These are phyloP conservation scores for Penicillium sp. DNA, from an alignment of 2,329 filamentous ascomycete species.

Conservation along the genomic window DNA sequence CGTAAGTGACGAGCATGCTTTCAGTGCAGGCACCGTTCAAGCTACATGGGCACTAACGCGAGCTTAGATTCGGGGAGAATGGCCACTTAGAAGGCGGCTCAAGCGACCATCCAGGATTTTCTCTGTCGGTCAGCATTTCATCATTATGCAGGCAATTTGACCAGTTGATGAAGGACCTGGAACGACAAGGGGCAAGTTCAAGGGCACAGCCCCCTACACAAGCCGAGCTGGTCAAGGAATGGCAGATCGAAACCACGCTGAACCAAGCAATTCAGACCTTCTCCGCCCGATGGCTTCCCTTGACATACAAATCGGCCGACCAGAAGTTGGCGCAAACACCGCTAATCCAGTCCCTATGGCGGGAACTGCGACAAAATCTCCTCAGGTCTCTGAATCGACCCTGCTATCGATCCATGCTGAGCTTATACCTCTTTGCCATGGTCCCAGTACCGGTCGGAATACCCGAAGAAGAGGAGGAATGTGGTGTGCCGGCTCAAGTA, in stretches of 20 bases:
- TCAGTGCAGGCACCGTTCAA: neutral
- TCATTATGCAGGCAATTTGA: constrained; percentile 32
- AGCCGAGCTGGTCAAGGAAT: constrained; percentile 14
- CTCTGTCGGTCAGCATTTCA: constrained; percentile 22
- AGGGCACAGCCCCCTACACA: constrained; percentile 2
- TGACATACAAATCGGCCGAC: constrained; percentile 14
- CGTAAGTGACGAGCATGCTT: constrained; percentile 31
- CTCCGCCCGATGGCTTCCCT: constrained; percentile 32
- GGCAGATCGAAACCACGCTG: constrained; percentile 31
- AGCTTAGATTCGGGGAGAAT: constrained; percentile 2
- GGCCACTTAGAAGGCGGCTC: constrained; percentile 9
- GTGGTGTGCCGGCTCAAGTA: constrained; percentile 44
- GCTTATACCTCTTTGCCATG: constrained; percentile 44
- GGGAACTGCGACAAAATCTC: constrained; percentile 42
- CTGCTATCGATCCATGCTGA: constrained; percentile 46
- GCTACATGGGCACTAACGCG: neutral
- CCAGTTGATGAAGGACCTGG: constrained; percentile 38
- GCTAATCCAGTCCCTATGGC: constrained; percentile 36
- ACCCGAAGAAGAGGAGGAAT: constrained; percentile 45
- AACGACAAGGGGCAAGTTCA: constrained; percentile 18
- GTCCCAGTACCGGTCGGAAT: constrained; percentile 46
- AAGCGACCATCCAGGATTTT: constrained; percentile 4
- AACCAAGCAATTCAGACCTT: constrained; percentile 29
- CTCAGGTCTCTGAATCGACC: constrained; percentile 46
- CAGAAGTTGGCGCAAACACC: constrained; percentile 16